phyloP scores from a whole-genome alignment of 495 filamentous ascomycete species.

The Amorphotheca resinae region DNA sequence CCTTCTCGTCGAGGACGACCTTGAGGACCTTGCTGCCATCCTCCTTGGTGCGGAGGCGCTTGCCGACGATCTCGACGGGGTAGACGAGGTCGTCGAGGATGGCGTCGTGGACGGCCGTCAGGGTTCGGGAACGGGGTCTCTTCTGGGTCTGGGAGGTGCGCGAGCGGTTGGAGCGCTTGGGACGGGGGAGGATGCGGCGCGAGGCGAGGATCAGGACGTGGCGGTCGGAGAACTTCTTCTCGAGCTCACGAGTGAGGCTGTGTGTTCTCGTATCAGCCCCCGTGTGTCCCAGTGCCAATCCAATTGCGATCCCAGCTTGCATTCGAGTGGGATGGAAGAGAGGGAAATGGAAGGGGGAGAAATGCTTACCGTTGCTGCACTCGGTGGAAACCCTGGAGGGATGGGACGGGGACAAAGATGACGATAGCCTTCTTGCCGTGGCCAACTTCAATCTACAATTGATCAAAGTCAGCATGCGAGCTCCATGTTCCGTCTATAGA shows the following conservation, averaged over 20 bases:
- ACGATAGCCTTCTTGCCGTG: conserved; percentile 99
- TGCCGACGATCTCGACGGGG: conserved; percentile 99
- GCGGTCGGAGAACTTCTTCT: conserved; percentile 99
- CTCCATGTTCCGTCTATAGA: conserved; percentile 30
- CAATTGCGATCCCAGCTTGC: too few species aligned
- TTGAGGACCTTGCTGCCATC: conserved; percentile 96
- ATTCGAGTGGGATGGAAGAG: neutral
- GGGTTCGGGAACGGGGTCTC: conserved; percentile 91
- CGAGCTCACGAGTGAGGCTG: conserved; percentile 97
- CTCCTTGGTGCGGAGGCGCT: conserved; percentile 91
- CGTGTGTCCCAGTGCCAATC: too few species aligned
- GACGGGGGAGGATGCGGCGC: conserved; percentile 94
- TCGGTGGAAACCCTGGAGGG: conserved; percentile 90
- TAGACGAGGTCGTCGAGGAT: conserved; percentile 94
- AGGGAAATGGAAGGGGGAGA: neutral
- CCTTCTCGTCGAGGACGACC: conserved; percentile 98
- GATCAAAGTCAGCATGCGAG: conserved; percentile 56
- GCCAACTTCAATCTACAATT: conserved; percentile 90
- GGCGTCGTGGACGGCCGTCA: conserved; percentile 94
- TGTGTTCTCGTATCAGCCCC: neutral
- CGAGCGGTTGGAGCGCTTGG: conserved; percentile 88
- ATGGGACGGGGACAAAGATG: conserved; percentile 99
- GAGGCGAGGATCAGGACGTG: conserved; percentile 98
- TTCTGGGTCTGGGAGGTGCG: conserved; percentile 94
- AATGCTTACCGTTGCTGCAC: conserved; percentile 90